Conservation (phyloP, 495 filamentous ascomycete genomes). For the Daldinia grandis region DNA sequence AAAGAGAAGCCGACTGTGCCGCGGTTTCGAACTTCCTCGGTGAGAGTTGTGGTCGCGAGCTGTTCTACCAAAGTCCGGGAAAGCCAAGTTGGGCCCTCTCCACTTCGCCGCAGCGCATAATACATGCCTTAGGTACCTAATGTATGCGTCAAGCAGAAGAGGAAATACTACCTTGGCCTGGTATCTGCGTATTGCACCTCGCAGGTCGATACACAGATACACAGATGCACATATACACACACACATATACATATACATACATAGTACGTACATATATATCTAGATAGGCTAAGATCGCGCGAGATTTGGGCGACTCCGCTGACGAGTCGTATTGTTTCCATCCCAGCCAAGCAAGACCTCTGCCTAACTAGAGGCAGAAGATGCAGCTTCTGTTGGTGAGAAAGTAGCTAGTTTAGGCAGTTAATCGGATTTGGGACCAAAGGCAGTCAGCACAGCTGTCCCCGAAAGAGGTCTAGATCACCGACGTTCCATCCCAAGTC, state of each 20-base stretch:
- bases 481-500: not conserved
- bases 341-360: not conserved
- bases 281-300: conserved; percentile 19
- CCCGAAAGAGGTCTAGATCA: conserved; percentile 29
- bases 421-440: conserved; percentile 17
- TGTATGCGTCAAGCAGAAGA: conserved; percentile 25
- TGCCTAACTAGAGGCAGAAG: conserved; percentile 15
- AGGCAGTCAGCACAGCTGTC: conserved; percentile 22
- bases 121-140: too few species aligned
- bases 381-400: conserved; percentile 7
- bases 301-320: conserved; percentile 13
- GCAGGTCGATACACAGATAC: not conserved
- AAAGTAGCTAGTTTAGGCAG: not conserved
- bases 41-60: conserved; percentile 24
- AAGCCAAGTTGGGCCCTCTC: not conserved
- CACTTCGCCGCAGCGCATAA: conserved; percentile 25
- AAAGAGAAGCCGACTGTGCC: conserved; percentile 13
- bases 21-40: conserved; percentile 26
- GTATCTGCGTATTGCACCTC: not conserved
- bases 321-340: conserved; percentile 6
- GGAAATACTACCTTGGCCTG: conserved; percentile 30
- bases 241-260: not conserved
- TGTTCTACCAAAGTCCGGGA: not conserved
- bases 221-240: too few species aligned
- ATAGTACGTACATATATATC: conserved; percentile 4